Evolutionary conservation across 345 rosid species (phyloP).

Genomic region (Aegle marmelos): DNA sequence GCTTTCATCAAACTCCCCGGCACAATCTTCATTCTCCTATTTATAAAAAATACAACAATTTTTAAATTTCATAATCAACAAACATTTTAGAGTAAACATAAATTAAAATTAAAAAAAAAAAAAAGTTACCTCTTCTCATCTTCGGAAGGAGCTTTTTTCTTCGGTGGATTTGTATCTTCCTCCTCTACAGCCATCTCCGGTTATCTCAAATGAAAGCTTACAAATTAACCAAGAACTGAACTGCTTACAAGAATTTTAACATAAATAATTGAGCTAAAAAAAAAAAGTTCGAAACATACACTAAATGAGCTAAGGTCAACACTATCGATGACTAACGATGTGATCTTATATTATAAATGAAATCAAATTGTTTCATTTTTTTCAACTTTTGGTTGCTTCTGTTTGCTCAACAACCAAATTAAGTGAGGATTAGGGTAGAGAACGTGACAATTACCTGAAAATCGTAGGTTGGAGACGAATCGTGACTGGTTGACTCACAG

Average conservation of each 20-base stretch:
- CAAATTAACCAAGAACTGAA: not conserved
- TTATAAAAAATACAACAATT: constrained; percentile 3
- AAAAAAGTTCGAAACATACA: not conserved
- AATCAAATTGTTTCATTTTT: not conserved
- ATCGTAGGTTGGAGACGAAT: constrained; percentile 11
- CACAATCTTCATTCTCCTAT: constrained; percentile 81
- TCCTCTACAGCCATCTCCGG: constrained; percentile 37
- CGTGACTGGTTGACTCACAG: constrained; percentile 12
- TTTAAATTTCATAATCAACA: not conserved
- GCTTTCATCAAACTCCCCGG: constrained; percentile 95
- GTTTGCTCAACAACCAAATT: constrained; percentile 10
- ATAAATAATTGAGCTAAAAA: not conserved
- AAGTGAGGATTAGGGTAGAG: not conserved
- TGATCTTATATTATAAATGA: not conserved
- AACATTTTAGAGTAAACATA: constrained; percentile 2
- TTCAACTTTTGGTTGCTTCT: not conserved
- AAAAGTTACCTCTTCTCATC: constrained; percentile 49
- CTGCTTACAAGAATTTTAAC: not conserved
- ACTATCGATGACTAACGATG: not conserved
- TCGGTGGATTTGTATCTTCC: constrained; percentile 31
- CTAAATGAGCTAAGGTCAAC: constrained; percentile 1
- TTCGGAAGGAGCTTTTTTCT: constrained; percentile 60
- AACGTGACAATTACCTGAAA: constrained; percentile 7
- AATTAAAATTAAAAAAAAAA: not conserved
- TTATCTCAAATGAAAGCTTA: not conserved